Evolutionary conservation across 495 filamentous ascomycete species (phyloP).

Genomic region (Apodospora peruviana): DNA sequence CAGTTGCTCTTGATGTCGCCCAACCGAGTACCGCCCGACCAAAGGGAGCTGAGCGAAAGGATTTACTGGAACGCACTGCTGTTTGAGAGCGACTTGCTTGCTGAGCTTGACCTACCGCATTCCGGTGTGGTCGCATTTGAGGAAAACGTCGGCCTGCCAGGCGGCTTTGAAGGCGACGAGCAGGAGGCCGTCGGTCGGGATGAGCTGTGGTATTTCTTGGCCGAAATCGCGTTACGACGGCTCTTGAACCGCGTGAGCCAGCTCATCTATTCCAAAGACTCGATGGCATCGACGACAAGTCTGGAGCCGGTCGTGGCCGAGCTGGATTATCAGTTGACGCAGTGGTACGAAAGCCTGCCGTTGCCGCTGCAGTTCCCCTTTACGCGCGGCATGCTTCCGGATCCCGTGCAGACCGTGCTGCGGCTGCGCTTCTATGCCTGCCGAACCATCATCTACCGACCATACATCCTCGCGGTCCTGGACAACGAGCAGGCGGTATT

Average conservation of each 20-base stretch:
- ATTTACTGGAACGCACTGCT: slow-evolving; percentile 82
- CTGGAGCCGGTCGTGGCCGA: slow-evolving; percentile 73
- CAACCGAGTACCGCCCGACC: slow-evolving; percentile 59
- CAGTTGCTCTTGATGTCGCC: slow-evolving; percentile 70
- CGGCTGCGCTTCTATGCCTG: slow-evolving; percentile 77
- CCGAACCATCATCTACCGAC: slow-evolving; percentile 78
- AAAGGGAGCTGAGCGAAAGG: slow-evolving; percentile 65
- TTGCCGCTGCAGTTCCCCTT: slow-evolving; percentile 70
- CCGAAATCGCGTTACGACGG: slow-evolving; percentile 71
- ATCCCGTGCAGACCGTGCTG: slow-evolving; percentile 74
- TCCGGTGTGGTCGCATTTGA: slow-evolving; percentile 77
- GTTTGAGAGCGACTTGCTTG: slow-evolving; percentile 75
- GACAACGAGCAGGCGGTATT: slow-evolving; percentile 67
- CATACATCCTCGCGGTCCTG: slow-evolving; percentile 74
- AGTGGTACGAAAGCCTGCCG: slow-evolving; percentile 78
- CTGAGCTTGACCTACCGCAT: slow-evolving; percentile 75
- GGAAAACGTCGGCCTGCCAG: slow-evolving; percentile 71
- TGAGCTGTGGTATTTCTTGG: slow-evolving; percentile 79
- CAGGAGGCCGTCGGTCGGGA: slow-evolving; percentile 61
- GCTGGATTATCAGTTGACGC: slow-evolving; percentile 73
- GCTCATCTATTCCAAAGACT: slow-evolving; percentile 73
- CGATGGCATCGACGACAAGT: slow-evolving; percentile 59
- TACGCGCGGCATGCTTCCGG: slow-evolving; percentile 54
- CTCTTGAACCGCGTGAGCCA: slow-evolving; percentile 75
- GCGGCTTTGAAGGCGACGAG: slow-evolving; percentile 66